These are phyloP conservation scores for Houttuynia cordata DNA, from an alignment of 164 flowering plant genomes.

Conservation along the genomic window DNA sequence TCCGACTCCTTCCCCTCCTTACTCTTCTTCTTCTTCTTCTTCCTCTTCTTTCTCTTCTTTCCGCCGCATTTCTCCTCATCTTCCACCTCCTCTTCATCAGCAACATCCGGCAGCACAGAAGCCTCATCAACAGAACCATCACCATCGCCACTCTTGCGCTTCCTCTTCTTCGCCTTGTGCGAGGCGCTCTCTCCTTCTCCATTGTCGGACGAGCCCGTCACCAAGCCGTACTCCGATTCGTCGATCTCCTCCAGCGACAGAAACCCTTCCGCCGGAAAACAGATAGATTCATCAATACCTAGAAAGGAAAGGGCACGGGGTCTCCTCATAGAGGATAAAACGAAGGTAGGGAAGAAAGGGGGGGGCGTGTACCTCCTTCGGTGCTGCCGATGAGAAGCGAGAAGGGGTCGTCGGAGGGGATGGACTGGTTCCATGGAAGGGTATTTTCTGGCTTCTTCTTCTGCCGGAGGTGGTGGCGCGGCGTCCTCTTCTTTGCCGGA, in stretches of 20 bases:
- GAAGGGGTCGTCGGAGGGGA: constrained; percentile 41
- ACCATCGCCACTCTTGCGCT: constrained; percentile 7
- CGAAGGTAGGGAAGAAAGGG: background rate
- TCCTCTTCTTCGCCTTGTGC: constrained; percentile 16
- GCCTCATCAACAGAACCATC: constrained; percentile 5
- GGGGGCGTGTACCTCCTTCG: constrained; percentile 77
- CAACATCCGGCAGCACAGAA: background rate
- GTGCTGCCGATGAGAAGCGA: constrained; percentile 24
- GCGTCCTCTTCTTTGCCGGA: too few species aligned
- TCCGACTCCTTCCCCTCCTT: too few species aligned
- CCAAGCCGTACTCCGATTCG: constrained; percentile 39
- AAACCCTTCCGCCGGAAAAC: constrained; percentile 37
- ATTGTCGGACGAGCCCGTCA: constrained; percentile 21
- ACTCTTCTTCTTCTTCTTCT: too few species aligned
- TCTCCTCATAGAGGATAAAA: background rate
- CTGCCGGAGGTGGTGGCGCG: too few species aligned
- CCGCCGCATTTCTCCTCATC: constrained; percentile 19
- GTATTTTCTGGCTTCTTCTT: too few species aligned
- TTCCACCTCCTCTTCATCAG: constrained; percentile 11
- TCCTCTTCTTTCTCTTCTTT: too few species aligned
- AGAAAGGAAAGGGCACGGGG: too few species aligned
- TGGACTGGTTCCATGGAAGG: constrained; percentile 48
- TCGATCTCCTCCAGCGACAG: constrained; percentile 86
- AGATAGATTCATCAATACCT: background rate
- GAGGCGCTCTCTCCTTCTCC: constrained; percentile 3